A percentile compares a stretch with the other conserved stretches of the same genome.
These are phyloP conservation scores for Magnolia officinalis DNA, from an alignment of 164 flowering plant genomes.

Conservation along the genomic window DNA sequence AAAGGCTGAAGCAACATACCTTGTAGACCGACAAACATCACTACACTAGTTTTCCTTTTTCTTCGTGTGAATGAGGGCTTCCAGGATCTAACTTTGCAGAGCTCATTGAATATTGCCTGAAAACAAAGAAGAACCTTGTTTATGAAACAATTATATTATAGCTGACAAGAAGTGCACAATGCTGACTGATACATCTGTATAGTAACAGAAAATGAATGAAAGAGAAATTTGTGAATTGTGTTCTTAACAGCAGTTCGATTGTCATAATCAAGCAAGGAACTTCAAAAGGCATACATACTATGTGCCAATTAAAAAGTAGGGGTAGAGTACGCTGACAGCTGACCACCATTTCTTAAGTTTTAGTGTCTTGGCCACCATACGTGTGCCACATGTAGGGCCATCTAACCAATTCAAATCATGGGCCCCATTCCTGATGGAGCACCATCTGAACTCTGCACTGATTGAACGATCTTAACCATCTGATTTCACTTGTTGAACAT, in stretches of 20 bases:
- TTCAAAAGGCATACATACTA: background rate
- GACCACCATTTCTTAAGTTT: no score
- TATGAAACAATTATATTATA: background rate
- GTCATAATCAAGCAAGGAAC: background rate
- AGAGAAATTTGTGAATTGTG: background rate
- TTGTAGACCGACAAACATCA: constrained; percentile 95
- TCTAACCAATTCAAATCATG: background rate
- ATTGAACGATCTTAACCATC: background rate
- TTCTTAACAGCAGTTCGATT: background rate
- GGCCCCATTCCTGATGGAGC: background rate
- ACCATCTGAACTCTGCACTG: background rate
- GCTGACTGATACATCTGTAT: background rate
- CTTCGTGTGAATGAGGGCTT: constrained; percentile 81
- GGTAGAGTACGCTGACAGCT: no score
- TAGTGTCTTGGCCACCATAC: no score
- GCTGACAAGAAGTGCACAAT: background rate
- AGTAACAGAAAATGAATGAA: background rate
- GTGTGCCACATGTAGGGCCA: no score
- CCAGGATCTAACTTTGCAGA: constrained; percentile 85
- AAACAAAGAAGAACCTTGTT: constrained; percentile 7
- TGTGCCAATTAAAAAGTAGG: no score
- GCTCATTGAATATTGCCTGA: constrained; percentile 90
- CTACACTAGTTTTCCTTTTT: constrained; percentile 81
- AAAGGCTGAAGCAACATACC: constrained; percentile 35
- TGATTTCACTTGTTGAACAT: no score